Evolutionary conservation across 495 filamentous ascomycete genomes (phyloP), one percentile per base, ranked within the genome.

Genomic region (Penicillium maclennaniae): DNA sequence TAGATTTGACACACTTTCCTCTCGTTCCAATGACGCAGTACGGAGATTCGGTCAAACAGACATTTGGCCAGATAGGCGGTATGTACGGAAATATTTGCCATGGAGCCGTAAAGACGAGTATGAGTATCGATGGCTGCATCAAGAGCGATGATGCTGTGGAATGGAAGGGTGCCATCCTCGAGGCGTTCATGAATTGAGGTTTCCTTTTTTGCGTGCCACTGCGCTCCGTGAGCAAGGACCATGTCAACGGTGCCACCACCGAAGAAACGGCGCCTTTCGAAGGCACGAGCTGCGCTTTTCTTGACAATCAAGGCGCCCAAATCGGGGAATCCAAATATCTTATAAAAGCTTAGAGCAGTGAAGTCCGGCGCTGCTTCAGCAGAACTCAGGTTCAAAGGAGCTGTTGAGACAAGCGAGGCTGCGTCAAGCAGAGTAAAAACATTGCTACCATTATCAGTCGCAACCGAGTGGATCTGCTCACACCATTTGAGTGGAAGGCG

Each of bases 281-380:
- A 82, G 1, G 87, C 72, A 20, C 71, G 62, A 1, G 77, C 82
- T n/a, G 86, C 78, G 31, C 76, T 76, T 54, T 90, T 89, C 39
- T 87, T 80, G 8, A 97, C 85, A 47, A 97, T 87, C 65, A 97
- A 72, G 4, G 86, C 92, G 7, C 92, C 92, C 0, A 97, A 71
- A 62, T 97, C 89, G 0, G 92, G 92, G 60, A 96, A 96, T 5
- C 92, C 92, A 66, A 97, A 97, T 20, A 97, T 93, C 69, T 97
- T 97, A 69, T 96, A 95, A 60, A 97, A 91, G 73, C 90, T 95
- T 20, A 97, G 64, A 0, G 88, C 89, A 5, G 85, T 89, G 56
- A 96, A 97, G 60, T 97, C 92, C 0, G 92, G 90, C 1, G 88
- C 86, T 1, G 61, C 56, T 7, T 74, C 68, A 7, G 73, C 60